Evolutionary conservation across 768 basidiomycete species (phyloP).

Genomic region (Suillus sp.): DNA sequence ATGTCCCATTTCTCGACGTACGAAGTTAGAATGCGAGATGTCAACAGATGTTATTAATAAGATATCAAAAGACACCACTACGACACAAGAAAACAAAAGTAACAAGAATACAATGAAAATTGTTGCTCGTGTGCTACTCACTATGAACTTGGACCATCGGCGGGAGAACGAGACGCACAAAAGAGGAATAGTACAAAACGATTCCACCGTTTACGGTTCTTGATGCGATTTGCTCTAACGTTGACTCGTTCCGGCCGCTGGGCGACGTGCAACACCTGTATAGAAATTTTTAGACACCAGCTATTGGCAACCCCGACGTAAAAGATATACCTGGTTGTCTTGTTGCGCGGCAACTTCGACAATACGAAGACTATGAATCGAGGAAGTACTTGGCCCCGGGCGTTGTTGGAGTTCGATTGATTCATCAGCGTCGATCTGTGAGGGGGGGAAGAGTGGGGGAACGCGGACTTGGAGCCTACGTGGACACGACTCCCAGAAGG

Average conservation of each 20-base stretch:
- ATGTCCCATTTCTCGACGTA: not conserved
- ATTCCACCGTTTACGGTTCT: not conserved
- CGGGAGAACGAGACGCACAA: not conserved
- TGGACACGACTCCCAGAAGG: not conserved
- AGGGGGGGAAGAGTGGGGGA: not conserved
- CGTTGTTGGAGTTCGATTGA: not conserved
- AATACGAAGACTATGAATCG: not conserved
- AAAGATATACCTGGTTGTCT: not conserved
- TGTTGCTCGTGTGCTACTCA: not conserved
- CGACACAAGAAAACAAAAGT: constrained; percentile 14
- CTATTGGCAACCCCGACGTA: not conserved
- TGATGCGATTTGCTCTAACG: not conserved
- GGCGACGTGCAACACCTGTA: not conserved
- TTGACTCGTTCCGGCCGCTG: not conserved
- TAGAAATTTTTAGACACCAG: not conserved
- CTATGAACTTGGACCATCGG: not conserved
- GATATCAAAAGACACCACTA: not conserved
- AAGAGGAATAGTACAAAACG: not conserved
- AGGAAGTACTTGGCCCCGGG: not conserved
- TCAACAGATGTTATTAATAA: not conserved
- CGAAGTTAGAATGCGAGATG: not conserved
- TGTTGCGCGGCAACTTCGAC: not conserved
- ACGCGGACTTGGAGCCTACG: not conserved
- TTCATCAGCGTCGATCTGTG: not conserved
- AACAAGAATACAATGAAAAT: not conserved